Conservation (phyloP, 1,284 basidiomycete genomes). For the Anthracocystis setariae region DNA sequence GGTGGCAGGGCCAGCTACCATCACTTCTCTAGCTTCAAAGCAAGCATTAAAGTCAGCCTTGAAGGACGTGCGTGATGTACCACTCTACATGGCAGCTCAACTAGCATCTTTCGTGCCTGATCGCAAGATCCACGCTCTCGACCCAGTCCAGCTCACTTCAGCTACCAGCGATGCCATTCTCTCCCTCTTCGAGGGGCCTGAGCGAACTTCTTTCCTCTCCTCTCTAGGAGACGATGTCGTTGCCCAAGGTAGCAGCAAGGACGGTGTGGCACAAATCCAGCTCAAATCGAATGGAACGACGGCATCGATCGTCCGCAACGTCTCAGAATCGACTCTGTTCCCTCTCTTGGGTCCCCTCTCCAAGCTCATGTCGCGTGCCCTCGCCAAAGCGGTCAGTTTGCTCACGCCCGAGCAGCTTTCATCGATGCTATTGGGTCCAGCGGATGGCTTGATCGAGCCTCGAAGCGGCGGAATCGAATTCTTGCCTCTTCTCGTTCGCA, state of each 20-base stretch:
- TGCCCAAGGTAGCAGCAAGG: not conserved
- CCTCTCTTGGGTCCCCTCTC: slow-evolving; percentile 57
- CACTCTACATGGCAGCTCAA: slow-evolving; percentile 53
- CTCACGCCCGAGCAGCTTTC: slow-evolving; percentile 38
- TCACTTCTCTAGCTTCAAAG: slow-evolving; percentile 32
- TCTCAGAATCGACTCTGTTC: slow-evolving; percentile 44
- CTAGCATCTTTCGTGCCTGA: slow-evolving; percentile 46
- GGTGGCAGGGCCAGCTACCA: slow-evolving; percentile 27
- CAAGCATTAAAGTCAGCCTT: slow-evolving; percentile 14
- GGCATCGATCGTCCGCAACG: slow-evolving; percentile 5
- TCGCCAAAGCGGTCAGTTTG: slow-evolving; percentile 39
- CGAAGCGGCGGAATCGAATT: slow-evolving; percentile 16
- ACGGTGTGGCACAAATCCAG: not conserved
- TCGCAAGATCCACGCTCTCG: slow-evolving; percentile 44
- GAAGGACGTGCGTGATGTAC: slow-evolving; percentile 37
- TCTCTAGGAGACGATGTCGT: slow-evolving; percentile 25
- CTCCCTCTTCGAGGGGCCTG: slow-evolving; percentile 42
- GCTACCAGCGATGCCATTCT: slow-evolving; percentile 50
- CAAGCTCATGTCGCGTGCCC: slow-evolving; percentile 52
- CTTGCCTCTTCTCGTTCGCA: slow-evolving; percentile 42
- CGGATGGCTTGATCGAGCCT: slow-evolving; percentile 17
- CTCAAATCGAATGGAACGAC: slow-evolving; percentile 19
- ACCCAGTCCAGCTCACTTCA: slow-evolving; percentile 34
- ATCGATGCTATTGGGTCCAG: slow-evolving; percentile 33
- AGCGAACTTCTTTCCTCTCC: slow-evolving; percentile 23